A percentile compares a stretch with the other conserved stretches of the same genome.
Evolutionary conservation across 768 basidiomycete species (phyloP).

Genomic region (Auricularia cornea): DNA sequence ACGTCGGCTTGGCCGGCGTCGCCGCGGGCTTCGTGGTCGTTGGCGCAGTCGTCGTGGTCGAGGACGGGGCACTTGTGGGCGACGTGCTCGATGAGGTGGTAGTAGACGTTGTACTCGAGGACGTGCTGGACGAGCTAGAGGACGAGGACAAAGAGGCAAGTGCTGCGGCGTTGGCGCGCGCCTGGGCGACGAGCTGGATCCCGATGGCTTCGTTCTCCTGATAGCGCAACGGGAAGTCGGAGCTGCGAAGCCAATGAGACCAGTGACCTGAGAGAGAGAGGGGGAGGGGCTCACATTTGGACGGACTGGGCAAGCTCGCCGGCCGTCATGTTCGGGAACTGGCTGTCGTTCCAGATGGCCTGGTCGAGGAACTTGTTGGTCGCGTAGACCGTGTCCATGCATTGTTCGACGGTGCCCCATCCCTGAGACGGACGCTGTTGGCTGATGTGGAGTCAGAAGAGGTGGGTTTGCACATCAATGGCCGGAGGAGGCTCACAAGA

Average conservation of each 20-base stretch:
- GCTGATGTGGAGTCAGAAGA: not conserved
- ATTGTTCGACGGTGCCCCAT: not conserved
- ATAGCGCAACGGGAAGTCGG: not conserved
- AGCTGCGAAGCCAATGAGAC: not conserved
- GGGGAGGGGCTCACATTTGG: not conserved
- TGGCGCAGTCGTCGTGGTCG: not conserved
- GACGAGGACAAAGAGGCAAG: not conserved
- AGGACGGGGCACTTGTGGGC: too few species aligned
- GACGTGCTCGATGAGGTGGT: not conserved
- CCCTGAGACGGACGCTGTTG: not conserved
- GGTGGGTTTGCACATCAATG: too few species aligned
- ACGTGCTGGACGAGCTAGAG: not conserved
- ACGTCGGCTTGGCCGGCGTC: too few species aligned
- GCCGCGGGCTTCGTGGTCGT: not conserved
- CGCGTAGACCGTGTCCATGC: not conserved
- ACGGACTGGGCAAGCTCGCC: not conserved
- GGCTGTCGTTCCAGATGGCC: not conserved
- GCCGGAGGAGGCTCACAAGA: not conserved
- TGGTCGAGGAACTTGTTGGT: not conserved
- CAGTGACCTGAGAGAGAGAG: not conserved
- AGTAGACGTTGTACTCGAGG: not conserved
- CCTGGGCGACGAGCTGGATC: not conserved
- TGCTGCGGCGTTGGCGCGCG: not conserved
- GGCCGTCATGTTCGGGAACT: not conserved
- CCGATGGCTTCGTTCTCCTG: not conserved